Base-by-base conservation (phyloP, 73 alveolate species). In the Paraurostyla sp. region DNA sequence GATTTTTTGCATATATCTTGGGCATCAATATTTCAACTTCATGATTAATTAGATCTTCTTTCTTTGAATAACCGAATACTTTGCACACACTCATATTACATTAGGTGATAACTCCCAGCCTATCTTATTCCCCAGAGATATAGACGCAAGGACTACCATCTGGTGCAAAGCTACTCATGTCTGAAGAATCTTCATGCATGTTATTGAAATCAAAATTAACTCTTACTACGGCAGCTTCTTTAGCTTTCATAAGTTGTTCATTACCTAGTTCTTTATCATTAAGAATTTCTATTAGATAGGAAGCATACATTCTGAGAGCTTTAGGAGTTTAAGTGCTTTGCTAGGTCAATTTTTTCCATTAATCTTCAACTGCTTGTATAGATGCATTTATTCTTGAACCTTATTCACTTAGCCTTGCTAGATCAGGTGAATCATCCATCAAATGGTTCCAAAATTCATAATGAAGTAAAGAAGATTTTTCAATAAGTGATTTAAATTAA, bases 381-480 rank as follows among this genome's bases (percentile, higher is more conserved):
- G 93, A 93, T 56, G 65, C 54, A 78, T 95, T 96, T 54, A 96
- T 93, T 85, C 93, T 94, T 36, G 95, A 92, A 41, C 99, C 99
- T 59, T 92, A 80, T 33, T 93, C 96, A 90, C 90, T 93, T 76
- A 96, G 81, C 46, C 93, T 92, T 22, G 94, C 91, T 49, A 96
- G 82, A 65, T 95, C 99, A 50, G 96, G 98, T 2, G 91, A 43
- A 85, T 96, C 97, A 81, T 96, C 97, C 78, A 93, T 73, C 57
- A 96, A 90, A 71, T 92, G 91, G 49, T 89, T 89, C 99, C 99
- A 96, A 89, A 96, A 96, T 45, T 96, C 99, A 63, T 91, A 87
- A 81, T 96, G 96, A 13, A 87, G 85, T 33, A 90, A 48, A 18
- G 99, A 92, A 29, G 96, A 94, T 69, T 87, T 62, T 50, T 92